Evolutionary conservation across 2,329 filamentous ascomycete species (phyloP), one percentile per base, ranked within the genome.

Genomic region (Trichocomaceae sp.): DNA sequence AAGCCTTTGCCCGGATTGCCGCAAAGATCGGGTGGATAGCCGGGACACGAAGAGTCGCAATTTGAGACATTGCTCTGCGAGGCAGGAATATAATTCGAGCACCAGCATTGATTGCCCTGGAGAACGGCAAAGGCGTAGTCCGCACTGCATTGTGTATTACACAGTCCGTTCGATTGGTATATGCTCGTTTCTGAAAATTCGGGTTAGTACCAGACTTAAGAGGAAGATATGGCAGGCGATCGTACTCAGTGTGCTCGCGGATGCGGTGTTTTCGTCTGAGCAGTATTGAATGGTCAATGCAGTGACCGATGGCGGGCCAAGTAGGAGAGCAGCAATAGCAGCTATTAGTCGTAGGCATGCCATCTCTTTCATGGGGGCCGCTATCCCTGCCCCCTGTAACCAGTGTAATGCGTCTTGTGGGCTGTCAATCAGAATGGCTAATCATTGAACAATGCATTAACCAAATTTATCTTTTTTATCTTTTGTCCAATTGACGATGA

Each of bases 71-170:
- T 67, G 7, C 67, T 66, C 6, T 66, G 69, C 37, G 66, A 57
- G 7, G 68, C 66, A 2, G 76, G 76, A 12, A 65, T 66, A 50
- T 75, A 72, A 56, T 78, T 72, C 8, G 76, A 74, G 61, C 76
- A 79, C 76, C 76, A 79, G 62, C 76, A 79, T 17, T 66, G 63
- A 52, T 73, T 69, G n/a, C 66, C 72, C 59, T 75, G 74, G 9
- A 78, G 54, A 37, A 79, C 66, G 13, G 70, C 76, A 55, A 77
- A 74, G 2, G 75, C 75, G 60, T 75, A 78, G 31, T 68, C 62
- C 20, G 60, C 61, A 39, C 62, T 61, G 61, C 76, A 79, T 33
- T 66, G 68, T 0, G 58, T 50, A 42, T 64, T 48, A 58, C 76
- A 79, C 5, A 63, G 63, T 54, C 76, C 76, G 57, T 75, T 75